A percentile compares a stretch with the other conserved stretches of the same genome.
These are phyloP conservation scores for Trypanosoma theileri DNA, from an alignment of 208 protist genomes.

Conservation along the genomic window DNA sequence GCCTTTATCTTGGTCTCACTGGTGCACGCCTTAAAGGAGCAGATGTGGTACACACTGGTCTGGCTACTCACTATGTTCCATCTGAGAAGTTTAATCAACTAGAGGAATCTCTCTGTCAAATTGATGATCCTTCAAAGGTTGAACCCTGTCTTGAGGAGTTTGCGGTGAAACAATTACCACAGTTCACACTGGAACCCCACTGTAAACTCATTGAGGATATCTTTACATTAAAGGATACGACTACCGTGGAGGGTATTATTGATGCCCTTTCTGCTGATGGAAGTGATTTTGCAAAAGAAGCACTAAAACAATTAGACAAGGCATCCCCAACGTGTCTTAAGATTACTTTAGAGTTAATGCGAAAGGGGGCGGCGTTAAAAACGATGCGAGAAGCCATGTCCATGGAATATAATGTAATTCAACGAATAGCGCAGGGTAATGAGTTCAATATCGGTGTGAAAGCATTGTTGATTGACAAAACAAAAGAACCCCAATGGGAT, in stretches of 20 bases:
- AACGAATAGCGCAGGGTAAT: constrained; percentile 25
- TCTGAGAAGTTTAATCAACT: constrained; percentile 45
- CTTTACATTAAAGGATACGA: constrained; percentile 35
- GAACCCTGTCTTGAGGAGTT: constrained; percentile 51
- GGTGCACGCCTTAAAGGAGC: constrained; percentile 69
- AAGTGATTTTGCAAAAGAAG: constrained; percentile 31
- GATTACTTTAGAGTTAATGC: constrained; percentile 52
- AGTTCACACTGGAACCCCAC: constrained; percentile 39
- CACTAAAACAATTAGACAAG: constrained; percentile 29
- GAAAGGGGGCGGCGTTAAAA: constrained; percentile 31
- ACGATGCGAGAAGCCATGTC: constrained; percentile 34
- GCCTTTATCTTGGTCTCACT: constrained; percentile 79
- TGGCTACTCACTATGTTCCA: constrained; percentile 84
- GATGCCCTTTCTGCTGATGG: constrained; percentile 22
- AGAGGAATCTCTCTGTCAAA: constrained; percentile 49
- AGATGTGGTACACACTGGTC: constrained; percentile 62
- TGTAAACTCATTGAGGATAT: constrained; percentile 30
- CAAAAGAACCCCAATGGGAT: constrained; percentile 70
- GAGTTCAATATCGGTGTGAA: constrained; percentile 81
- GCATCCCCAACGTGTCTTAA: constrained; percentile 56
- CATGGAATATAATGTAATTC: constrained; percentile 38
- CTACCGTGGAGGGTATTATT: constrained; percentile 47
- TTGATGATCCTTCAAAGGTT: constrained; percentile 33
- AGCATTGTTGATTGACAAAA: constrained; percentile 79
- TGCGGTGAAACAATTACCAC: constrained; percentile 30